A percentile compares a stretch with the other conserved stretches of the same genome.
Evolutionary conservation across 805 yeast species (phyloP).

Genomic region (Lachancea cidri): DNA sequence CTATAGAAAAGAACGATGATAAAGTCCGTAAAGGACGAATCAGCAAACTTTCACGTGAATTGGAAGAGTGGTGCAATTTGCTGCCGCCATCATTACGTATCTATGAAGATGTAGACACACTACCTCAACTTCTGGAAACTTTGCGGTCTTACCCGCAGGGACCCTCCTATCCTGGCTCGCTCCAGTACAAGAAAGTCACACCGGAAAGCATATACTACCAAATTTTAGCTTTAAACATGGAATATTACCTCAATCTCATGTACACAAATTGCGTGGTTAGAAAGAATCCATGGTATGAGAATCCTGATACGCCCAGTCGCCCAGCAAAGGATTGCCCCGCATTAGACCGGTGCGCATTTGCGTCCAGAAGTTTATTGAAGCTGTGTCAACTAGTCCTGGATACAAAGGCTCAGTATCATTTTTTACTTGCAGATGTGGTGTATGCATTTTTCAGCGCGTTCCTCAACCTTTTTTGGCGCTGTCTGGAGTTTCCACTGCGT

Average conservation of each 20-base stretch:
- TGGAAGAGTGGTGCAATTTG: constrained; percentile 5
- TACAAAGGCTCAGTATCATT: not conserved
- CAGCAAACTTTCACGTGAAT: constrained; percentile 1
- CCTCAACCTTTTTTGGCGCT: constrained; percentile 5
- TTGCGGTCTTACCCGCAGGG: constrained; percentile 2
- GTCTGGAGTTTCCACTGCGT: constrained; percentile 1
- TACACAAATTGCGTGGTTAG: constrained; percentile 5
- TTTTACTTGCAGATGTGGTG: constrained; percentile 1
- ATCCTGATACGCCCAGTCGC: not conserved
- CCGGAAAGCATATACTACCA: not conserved
- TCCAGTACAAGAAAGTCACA: not conserved
- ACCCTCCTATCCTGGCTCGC: not conserved
- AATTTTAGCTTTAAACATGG: constrained; percentile 3
- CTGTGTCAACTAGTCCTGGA: not conserved
- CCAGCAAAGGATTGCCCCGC: not conserved
- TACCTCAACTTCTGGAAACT: not conserved
- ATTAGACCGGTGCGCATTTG: constrained; percentile 3
- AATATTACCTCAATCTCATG: constrained; percentile 6
- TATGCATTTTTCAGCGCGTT: constrained; percentile 7
- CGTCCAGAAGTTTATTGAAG: constrained; percentile 6
- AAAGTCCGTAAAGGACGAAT: constrained; percentile 1
- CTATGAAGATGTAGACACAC: not conserved
- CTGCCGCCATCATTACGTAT: constrained; percentile 1
- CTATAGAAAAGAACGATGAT: not conserved
- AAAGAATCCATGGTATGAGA: constrained; percentile 4